Percentiles rank a stretch among this genome's conserved stretches.
Evolutionary conservation across 1,139 yeast genomes (phyloP).

Genomic region (Geotrichum europaeum): DNA sequence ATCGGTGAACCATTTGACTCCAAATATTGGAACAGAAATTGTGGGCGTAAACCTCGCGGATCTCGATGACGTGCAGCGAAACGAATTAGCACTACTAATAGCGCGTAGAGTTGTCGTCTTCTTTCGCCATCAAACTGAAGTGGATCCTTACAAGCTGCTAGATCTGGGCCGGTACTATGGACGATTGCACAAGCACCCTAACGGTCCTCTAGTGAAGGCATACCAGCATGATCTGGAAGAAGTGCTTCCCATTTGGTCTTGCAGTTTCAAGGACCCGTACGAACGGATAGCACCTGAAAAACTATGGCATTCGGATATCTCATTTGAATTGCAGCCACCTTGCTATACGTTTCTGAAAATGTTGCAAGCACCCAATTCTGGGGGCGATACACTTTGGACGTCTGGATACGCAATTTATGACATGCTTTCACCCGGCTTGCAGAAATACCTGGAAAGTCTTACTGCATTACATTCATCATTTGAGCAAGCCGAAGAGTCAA

Average conservation of each 20-base stretch:
- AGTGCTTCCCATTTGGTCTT: slow-evolving; percentile 43
- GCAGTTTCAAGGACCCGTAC: slow-evolving; percentile 17
- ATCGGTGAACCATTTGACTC: slow-evolving; percentile 41
- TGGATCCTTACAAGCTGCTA: slow-evolving; percentile 47
- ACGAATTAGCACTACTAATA: slow-evolving; percentile 57
- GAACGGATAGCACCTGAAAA: slow-evolving; percentile 12
- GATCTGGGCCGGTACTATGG: slow-evolving; percentile 45
- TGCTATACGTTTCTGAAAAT: slow-evolving; percentile 42
- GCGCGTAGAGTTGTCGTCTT: slow-evolving; percentile 65
- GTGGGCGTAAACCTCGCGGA: slow-evolving; percentile 47
- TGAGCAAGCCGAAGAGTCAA: slow-evolving; percentile 30
- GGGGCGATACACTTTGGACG: slow-evolving; percentile 45
- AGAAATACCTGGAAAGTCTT: slow-evolving; percentile 39
- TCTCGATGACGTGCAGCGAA: slow-evolving; percentile 44
- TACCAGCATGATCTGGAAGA: slow-evolving; percentile 46
- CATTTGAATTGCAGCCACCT: slow-evolving; percentile 44
- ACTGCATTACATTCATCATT: slow-evolving; percentile 32
- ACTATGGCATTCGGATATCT: slow-evolving; percentile 44
- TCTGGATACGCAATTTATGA: slow-evolving; percentile 46
- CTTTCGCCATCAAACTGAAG: slow-evolving; percentile 54
- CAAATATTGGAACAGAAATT: slow-evolving; percentile 63
- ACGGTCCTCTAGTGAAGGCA: slow-evolving; percentile 43
- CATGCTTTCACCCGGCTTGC: slow-evolving; percentile 41
- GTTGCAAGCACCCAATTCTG: slow-evolving; percentile 39
- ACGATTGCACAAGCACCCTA: slow-evolving; percentile 39